Evolutionary conservation across 257 asterid species (phyloP), one percentile per base, ranked within the genome.

Genomic region (Gynochthodes officinalis): DNA sequence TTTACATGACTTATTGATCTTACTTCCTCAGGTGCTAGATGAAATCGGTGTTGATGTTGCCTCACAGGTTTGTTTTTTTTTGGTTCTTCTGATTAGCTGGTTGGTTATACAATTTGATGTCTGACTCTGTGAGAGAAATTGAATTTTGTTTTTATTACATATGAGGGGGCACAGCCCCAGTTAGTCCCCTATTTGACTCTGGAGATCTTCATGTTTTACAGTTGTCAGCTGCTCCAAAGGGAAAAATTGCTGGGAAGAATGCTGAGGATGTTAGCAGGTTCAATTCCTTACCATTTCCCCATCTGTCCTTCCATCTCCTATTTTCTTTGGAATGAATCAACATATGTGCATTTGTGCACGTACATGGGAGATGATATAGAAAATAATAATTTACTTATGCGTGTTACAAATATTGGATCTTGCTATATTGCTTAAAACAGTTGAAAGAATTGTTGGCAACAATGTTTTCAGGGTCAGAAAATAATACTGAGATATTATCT

Each of bases 151-250:
- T 21, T 21, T 53, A 23, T 14, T 53, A 53, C 30, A 53, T 53
- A 30, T 23, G 30, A 23, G 60, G 30, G 30, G 30, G 28, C 30
- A 53, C 1, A 53, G 30, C 21, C 39, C 64, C 39, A 16, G 42
- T 60, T 11, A 63, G 49, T 35, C 25, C 2, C 52, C 12, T n/a
- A 68, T 69, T 46, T 72, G 63, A 53, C 48, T 61, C 44, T 18
- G 50, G 30, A 63, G 18, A 72, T 76, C 69, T 30, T 67, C 33
- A 46, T 70, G 53, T 67, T 25, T 77, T 27, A 50, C 92, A 94
- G 99, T 70, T 94, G 78, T 94, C 97, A 46, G 70, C 93, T 2
- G 99, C 96, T 80, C 99, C 99, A 39, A 91, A 87, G 81, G 97
- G 99, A 7, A 91, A 87, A 86, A 78, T 94, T 71, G 78, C 84